Conservation (phyloP, 2,329 filamentous ascomycete genomes). For the Xylariales sp. region DNA sequence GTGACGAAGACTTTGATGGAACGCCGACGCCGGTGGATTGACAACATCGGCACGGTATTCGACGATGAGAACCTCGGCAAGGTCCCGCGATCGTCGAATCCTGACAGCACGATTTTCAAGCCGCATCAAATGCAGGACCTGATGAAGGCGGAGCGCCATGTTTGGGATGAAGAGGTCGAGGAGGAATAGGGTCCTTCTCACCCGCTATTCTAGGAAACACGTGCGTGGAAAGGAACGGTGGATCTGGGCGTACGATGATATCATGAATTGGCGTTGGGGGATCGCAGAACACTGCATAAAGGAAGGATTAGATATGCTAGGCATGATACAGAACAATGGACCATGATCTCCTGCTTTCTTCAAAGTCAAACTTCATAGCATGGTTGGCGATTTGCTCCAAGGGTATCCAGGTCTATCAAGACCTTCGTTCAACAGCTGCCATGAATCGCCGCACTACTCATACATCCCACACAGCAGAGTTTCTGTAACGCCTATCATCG, state of each 20-base stretch:
- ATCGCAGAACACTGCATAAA: no score
- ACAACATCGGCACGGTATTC: slow-evolving; percentile 86
- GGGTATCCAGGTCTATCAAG: no score
- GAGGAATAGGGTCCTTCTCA: slow-evolving; percentile 42
- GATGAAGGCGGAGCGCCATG: slow-evolving; percentile 71
- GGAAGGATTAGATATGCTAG: no score
- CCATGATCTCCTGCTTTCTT: no score
- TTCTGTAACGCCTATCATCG: no score
- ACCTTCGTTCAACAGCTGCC: no score
- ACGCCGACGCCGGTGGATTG: slow-evolving; percentile 80
- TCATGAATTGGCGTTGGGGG: slow-evolving; percentile 8
- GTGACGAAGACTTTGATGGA: slow-evolving; percentile 91
- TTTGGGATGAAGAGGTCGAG: slow-evolving; percentile 77
- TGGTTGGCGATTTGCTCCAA: no score
- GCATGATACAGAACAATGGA: no score
- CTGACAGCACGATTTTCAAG: slow-evolving; percentile 68
- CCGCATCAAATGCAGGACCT: slow-evolving; percentile 66
- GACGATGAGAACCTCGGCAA: slow-evolving; percentile 71
- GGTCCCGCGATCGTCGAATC: slow-evolving; percentile 64
- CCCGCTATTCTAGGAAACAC: neutral
- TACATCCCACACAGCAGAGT: no score
- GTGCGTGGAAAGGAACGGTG: neutral
- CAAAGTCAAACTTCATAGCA: no score
- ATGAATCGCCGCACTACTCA: no score
- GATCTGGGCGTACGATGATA: slow-evolving; percentile 3